Conservation (phyloP, 306 rosid species). For the Parietaria judaica region DNA sequence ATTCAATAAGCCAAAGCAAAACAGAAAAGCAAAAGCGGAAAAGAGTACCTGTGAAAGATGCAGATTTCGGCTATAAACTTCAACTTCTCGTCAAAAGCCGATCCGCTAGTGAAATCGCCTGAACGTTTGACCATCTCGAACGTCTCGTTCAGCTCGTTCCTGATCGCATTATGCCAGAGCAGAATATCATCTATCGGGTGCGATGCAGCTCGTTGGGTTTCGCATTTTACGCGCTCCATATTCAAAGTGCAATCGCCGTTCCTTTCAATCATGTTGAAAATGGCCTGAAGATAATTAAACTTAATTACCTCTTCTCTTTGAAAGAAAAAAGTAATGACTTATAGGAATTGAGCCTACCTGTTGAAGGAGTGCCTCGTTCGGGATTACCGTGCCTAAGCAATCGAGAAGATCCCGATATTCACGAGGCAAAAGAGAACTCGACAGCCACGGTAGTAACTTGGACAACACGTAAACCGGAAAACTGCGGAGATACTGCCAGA, state of each 20-base stretch:
- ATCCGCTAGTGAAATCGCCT: constrained; percentile 49
- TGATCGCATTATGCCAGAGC: constrained; percentile 87
- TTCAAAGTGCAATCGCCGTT: constrained; percentile 20
- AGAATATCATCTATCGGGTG: constrained; percentile 74
- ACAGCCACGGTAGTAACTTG: constrained; percentile 69
- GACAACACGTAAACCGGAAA: constrained; percentile 65
- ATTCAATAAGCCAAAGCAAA: not conserved
- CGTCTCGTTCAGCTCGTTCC: constrained; percentile 62
- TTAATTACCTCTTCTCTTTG: constrained; percentile 4
- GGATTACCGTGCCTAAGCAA: constrained; percentile 58
- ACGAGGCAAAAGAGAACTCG: constrained; percentile 52
- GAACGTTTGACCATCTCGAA: constrained; percentile 33
- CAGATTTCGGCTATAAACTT: constrained; percentile 81
- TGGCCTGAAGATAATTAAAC: constrained; percentile 38
- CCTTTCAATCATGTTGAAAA: constrained; percentile 72
- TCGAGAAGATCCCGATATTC: constrained; percentile 50
- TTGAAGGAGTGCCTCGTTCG: constrained; percentile 69
- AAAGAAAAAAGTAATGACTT: not conserved
- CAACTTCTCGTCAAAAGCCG: constrained; percentile 55
- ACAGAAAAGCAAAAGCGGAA: not conserved
- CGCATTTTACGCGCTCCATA: constrained; percentile 31
- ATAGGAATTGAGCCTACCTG: constrained; percentile 38
- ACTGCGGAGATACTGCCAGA: constrained; percentile 77
- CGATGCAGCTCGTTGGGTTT: constrained; percentile 28
- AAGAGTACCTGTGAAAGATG: constrained; percentile 76